Evolutionary conservation across 805 yeast genomes (phyloP).

Genomic region (Metschnikowia aberdeeniae): DNA sequence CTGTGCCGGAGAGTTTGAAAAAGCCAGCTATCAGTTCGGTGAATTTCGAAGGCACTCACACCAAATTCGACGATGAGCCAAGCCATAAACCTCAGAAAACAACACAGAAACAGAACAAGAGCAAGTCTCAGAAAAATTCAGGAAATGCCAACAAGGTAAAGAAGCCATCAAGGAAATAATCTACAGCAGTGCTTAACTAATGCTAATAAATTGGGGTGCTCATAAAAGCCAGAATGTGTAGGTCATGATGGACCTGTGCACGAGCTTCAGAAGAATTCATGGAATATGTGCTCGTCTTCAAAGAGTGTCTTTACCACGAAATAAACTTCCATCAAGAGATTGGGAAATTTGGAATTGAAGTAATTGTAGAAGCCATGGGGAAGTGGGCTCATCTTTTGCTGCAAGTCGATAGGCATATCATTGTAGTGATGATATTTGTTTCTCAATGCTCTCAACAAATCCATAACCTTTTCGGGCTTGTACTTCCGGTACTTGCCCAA

Average conservation of each 20-base stretch:
- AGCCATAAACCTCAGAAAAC: neutral
- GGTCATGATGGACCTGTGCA: neutral
- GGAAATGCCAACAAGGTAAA: slow-evolving; percentile 1
- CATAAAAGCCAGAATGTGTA: too few relatives aligned
- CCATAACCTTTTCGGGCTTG: slow-evolving; percentile 73
- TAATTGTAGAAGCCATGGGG: slow-evolving; percentile 83
- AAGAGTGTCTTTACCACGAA: slow-evolving; percentile 54
- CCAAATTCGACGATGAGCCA: slow-evolving; percentile 36
- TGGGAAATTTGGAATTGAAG: slow-evolving; percentile 74
- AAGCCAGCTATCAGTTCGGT: slow-evolving; percentile 51
- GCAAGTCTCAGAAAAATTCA: neutral
- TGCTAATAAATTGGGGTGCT: neutral
- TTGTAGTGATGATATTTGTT: slow-evolving; percentile 94
- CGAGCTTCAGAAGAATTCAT: slow-evolving; percentile 29
- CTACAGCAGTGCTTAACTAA: neutral
- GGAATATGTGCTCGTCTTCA: slow-evolving; percentile 59
- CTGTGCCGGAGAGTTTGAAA: slow-evolving; percentile 22
- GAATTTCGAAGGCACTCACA: slow-evolving; percentile 53
- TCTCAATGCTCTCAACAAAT: slow-evolving; percentile 80
- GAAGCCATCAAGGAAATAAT: slow-evolving; percentile 4
- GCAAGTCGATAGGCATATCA: slow-evolving; percentile 72
- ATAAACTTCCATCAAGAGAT: slow-evolving; percentile 70
- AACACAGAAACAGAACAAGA: neutral
- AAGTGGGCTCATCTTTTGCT: slow-evolving; percentile 64
- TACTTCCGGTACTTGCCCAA: slow-evolving; percentile 90